Base-by-base conservation (phyloP, 2,329 filamentous ascomycete genomes). In the Emmonsiellopsis sp. region DNA sequence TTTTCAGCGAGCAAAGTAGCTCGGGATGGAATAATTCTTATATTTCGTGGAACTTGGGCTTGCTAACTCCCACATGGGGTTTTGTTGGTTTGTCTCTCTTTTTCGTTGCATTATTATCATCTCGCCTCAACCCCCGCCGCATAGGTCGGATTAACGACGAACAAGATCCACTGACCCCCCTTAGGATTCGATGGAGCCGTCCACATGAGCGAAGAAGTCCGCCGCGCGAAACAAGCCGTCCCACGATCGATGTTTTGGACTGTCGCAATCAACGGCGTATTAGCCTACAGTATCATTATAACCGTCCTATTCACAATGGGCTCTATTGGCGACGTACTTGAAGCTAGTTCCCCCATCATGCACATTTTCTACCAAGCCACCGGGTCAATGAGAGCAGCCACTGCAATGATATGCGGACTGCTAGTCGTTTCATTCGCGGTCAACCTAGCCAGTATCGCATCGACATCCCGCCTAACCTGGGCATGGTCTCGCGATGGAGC, bases 401-500 rank as follows among this genome's bases (percentile, higher is more conserved):
- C 69, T 2, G 66, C 67, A 10, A 67, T 77, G 61, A 62, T 72
- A 6, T 62, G 65, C 0, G 62, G 72, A 0, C 60, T 77, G 11
- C 63, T 70, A 0, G 57, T 73, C 0, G 59, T 75, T 37, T 63
- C 68, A 13, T 67, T 71, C 49, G 64, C 73, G 40, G 68, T 70
- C 0, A 69, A 69, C 37, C 70, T 75, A 49, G 71, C 69, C 34
- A 67, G 68, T 37, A 66, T 77, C 2, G 74, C 76, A 0, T 77
- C 75, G 0, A 73, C 73, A 0, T 75, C 74, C 0, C 71, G 76
- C 2, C 60, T 78, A 1, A 72, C 74, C 0, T 79, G 76, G 76
- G 73, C 73, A 0, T 79, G 76, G 65, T 72, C 76, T 10, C 62
- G 72, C 4, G 76, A 79, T 52, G 73, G 73, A 2, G 76, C 72